These are phyloP conservation scores for Helotiales sp. DNA, from an alignment of 2,329 filamentous ascomycete species.

Conservation along the genomic window DNA sequence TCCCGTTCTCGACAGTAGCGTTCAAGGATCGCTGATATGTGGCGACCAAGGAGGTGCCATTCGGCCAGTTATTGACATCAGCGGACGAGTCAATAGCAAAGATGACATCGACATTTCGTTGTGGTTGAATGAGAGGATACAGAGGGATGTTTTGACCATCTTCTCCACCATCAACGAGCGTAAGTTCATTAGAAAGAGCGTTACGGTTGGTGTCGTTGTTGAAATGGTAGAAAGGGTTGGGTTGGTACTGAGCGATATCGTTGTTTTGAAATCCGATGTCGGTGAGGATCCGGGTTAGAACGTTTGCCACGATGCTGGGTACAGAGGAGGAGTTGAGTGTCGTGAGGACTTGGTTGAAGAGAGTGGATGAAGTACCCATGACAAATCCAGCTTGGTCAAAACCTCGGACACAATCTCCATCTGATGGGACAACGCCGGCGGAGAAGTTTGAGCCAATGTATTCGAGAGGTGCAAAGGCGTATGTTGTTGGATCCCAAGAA, in stretches of 20 bases:
- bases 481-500: conserved; percentile 71
- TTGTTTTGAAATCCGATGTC: conserved; percentile 58
- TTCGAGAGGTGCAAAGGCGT: conserved; percentile 68
- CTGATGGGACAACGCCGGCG: conserved; percentile 55
- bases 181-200: conserved; percentile 54
- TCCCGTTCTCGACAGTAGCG: conserved; percentile 61
- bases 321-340: conserved; percentile 55
- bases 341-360: conserved; percentile 80
- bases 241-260: conserved; percentile 72
- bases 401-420: conserved; percentile 68
- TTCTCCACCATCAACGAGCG: conserved; percentile 76
- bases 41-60: conserved; percentile 72
- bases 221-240: conserved; percentile 75
- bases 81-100: conserved; percentile 79
- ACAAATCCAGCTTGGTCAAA: conserved; percentile 83
- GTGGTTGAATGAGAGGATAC: conserved; percentile 72
- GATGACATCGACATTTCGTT: conserved; percentile 74
- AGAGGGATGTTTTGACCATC: conserved; percentile 79
- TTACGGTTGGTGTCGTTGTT: conserved; percentile 59
- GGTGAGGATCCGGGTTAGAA: conserved; percentile 55
- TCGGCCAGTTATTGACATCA: conserved; percentile 72
- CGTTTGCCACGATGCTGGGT: conserved; percentile 46
- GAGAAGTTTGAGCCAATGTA: conserved; percentile 75
- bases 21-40: conserved; percentile 69
- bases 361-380: conserved; percentile 80